Evolutionary conservation across 2,329 filamentous ascomycete species (phyloP).

Genomic region (Alternaria alternata): DNA sequence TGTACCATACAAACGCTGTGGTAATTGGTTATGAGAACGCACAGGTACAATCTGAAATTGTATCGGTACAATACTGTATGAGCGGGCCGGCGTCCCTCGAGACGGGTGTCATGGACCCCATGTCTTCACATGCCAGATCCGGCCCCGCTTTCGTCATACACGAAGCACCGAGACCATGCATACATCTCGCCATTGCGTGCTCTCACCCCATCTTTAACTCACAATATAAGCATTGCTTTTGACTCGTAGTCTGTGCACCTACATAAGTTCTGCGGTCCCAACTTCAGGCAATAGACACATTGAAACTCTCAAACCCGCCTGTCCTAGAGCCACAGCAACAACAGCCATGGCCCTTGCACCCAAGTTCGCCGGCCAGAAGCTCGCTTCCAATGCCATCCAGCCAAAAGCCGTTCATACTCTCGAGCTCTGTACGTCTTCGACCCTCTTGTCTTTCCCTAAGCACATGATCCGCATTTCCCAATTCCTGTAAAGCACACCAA

Average conservation of each 20-base stretch:
- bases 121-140: slow-evolving; percentile 1
- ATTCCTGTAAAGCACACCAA: not conserved
- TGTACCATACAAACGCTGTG: not conserved
- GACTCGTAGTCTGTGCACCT: not conserved
- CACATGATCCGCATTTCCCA: not conserved
- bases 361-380: slow-evolving; percentile 77
- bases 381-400: slow-evolving; percentile 57
- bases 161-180: slow-evolving; percentile 28
- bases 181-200: slow-evolving; percentile 28
- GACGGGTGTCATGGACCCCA: not conserved
- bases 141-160: slow-evolving; percentile 38
- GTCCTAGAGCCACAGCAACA: not conserved
- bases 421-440: slow-evolving; percentile 58
- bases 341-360: slow-evolving; percentile 72
- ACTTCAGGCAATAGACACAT: not conserved
- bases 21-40: not conserved
- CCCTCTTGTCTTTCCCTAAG: not conserved
- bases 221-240: not conserved
- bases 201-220: slow-evolving; percentile 8
- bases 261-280: not conserved
- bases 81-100: not conserved
- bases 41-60: not conserved
- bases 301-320: not conserved
- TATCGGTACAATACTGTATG: not conserved
- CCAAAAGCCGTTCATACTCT: slow-evolving; percentile 61